A percentile compares a stretch with the other conserved stretches of the same genome.
phyloP scores from a whole-genome alignment of 1,139 yeast genomes.

The Yamadazyma jaroonii region DNA sequence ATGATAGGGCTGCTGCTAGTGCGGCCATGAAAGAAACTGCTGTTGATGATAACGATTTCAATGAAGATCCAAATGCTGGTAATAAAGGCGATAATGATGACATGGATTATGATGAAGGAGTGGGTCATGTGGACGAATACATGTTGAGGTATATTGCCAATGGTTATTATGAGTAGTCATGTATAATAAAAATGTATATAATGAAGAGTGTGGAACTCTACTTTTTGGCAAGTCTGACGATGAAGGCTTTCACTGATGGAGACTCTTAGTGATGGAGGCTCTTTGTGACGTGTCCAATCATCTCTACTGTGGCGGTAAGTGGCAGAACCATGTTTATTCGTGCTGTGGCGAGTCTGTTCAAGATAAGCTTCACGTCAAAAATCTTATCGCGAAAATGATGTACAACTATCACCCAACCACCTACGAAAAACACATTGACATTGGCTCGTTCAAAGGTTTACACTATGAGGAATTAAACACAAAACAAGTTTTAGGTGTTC shows the following conservation, averaged over 20 bases:
- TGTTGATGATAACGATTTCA: constrained; percentile 80
- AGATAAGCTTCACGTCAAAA: too few relatives aligned
- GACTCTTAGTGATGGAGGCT: too few relatives aligned
- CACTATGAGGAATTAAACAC: constrained; percentile 7
- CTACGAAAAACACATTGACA: not conserved
- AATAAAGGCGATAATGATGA: constrained; percentile 31
- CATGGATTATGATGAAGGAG: constrained; percentile 66
- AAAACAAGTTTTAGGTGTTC: constrained; percentile 10
- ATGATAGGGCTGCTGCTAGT: constrained; percentile 89
- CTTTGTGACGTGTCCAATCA: too few relatives aligned
- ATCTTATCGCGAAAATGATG: constrained; percentile 1
- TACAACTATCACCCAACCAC: constrained; percentile 2
- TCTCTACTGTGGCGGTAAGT: too few relatives aligned
- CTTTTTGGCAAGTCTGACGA: too few relatives aligned
- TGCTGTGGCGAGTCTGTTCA: too few relatives aligned
- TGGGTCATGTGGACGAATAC: constrained; percentile 93
- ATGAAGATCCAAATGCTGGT: constrained; percentile 33
- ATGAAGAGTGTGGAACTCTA: too few relatives aligned
- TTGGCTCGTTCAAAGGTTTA: constrained; percentile 6
- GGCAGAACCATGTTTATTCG: too few relatives aligned
- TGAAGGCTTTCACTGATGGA: too few relatives aligned
- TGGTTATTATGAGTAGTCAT: constrained; percentile 62
- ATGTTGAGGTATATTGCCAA: constrained; percentile 89
- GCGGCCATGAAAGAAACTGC: constrained; percentile 87
- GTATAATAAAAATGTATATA: not conserved